Conservation (phyloP, 768 basidiomycete genomes). For the Mrakia blollopis region DNA sequence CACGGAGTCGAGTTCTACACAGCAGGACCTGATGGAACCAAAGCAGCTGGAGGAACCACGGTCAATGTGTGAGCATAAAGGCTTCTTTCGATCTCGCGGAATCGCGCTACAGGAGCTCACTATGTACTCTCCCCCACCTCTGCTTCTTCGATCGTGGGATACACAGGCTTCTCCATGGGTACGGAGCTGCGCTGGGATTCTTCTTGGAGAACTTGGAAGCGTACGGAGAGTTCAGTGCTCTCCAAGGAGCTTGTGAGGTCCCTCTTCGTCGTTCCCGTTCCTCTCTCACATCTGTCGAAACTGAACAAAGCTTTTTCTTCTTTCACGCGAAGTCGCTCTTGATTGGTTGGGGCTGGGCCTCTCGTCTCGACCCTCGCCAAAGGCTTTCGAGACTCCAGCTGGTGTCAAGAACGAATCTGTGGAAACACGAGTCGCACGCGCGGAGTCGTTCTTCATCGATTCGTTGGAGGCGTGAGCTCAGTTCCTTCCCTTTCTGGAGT, state of each 20-base stretch:
- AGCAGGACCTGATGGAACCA: slow-evolving; percentile 3
- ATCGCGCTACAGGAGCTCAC: background rate
- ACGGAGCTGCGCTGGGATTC: slow-evolving; percentile 78
- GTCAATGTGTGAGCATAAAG: slow-evolving; percentile 17
- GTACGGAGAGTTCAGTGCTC: slow-evolving; percentile 44
- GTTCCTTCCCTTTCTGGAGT: background rate
- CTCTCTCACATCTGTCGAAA: background rate
- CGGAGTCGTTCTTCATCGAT: slow-evolving; percentile 50
- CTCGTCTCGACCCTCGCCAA: slow-evolving; percentile 76
- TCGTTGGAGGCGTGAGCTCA: slow-evolving; percentile 71
- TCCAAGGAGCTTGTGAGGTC: slow-evolving; percentile 54
- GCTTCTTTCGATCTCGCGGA: background rate
- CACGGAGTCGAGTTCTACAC: slow-evolving; percentile 29
- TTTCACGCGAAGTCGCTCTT: slow-evolving; percentile 50
- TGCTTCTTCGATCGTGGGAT: no score
- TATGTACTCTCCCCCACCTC: no score
- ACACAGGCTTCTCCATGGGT: slow-evolving; percentile 56
- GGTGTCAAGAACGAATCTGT: slow-evolving; percentile 52
- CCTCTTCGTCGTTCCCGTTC: background rate
- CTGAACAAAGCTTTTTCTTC: background rate
- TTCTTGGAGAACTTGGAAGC: slow-evolving; percentile 19
- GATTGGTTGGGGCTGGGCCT: slow-evolving; percentile 98
- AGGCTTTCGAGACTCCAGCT: slow-evolving; percentile 46
- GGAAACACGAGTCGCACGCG: slow-evolving; percentile 56
- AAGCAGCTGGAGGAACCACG: background rate